phyloP scores from a whole-genome alignment of 306 rosid species.

The Prunus kanzakura region DNA sequence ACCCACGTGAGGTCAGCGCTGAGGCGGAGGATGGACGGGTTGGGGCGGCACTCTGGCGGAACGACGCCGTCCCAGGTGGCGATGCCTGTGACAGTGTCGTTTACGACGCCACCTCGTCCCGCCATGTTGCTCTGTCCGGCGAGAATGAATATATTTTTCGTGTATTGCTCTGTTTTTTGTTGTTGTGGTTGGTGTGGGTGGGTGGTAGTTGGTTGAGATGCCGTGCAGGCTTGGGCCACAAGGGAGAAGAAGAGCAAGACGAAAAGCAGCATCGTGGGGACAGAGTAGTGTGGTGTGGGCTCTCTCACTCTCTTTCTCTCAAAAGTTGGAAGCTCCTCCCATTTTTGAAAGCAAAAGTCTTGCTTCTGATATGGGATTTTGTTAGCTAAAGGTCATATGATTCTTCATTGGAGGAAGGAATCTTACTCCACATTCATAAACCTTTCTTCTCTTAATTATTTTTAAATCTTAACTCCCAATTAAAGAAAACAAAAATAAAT shows the following conservation, averaged over 20 bases:
- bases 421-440: neutral
- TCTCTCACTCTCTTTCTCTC: neutral
- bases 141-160: constrained; percentile 51
- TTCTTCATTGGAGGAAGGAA: neutral
- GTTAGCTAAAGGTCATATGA: neutral
- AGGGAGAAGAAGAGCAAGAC: constrained; percentile 15
- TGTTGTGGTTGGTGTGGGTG: neutral
- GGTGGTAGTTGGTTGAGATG: neutral
- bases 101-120: constrained; percentile 69
- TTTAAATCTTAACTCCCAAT: too few relatives aligned
- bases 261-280: constrained; percentile 6
- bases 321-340: neutral
- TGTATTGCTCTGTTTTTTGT: neutral
- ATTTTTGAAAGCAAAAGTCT: neutral
- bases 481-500: too few relatives aligned
- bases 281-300: neutral
- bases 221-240: constrained; percentile 10
- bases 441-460: too few relatives aligned
- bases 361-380: neutral
- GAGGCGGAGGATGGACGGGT: constrained; percentile 41
- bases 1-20: constrained; percentile 56
- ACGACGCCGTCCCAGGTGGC: constrained; percentile 65
- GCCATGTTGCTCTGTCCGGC: constrained; percentile 99
- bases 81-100: constrained; percentile 24
- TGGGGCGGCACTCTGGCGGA: constrained; percentile 43